phyloP scores from a whole-genome alignment of 2,329 filamentous ascomycete genomes.

The Apiospora malaysiana region DNA sequence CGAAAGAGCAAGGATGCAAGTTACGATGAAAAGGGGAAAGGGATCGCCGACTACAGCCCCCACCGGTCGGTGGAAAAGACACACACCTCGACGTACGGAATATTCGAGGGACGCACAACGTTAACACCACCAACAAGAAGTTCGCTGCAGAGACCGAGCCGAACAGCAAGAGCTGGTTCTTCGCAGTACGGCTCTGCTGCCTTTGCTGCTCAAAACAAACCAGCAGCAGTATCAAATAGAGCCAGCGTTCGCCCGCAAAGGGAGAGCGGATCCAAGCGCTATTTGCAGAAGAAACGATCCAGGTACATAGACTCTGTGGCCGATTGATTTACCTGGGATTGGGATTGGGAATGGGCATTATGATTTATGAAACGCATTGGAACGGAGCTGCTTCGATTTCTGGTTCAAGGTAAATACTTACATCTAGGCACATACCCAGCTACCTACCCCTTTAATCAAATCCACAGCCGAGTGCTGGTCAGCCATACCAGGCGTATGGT shows the following conservation, averaged over 20 bases:
- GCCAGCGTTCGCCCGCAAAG: not conserved
- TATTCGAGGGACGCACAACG: not conserved
- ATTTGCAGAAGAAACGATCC: not conserved
- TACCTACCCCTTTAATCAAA: not conserved
- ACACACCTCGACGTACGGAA: not conserved
- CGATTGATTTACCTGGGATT: not conserved
- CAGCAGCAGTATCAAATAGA: not conserved
- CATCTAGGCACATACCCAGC: not conserved
- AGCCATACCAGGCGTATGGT: not conserved
- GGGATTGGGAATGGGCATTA: not conserved
- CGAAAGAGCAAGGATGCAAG: not conserved
- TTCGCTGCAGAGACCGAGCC: not conserved
- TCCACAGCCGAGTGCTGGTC: not conserved
- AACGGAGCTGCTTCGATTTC: not conserved
- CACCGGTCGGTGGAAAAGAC: not conserved
- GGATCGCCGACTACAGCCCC: conserved; percentile 11
- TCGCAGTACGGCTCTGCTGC: not conserved
- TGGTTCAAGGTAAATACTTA: not conserved
- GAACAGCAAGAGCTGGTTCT: not conserved
- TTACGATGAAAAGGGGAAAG: conserved; percentile 23
- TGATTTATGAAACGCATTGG: conserved; percentile 7
- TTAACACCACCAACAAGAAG: too few relatives aligned
- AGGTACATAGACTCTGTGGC: not conserved
- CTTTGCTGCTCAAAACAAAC: not conserved
- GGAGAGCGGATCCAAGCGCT: not conserved